Base-by-base conservation (phyloP, 805 yeast genomes). In the Saturnispora besseyi region DNA sequence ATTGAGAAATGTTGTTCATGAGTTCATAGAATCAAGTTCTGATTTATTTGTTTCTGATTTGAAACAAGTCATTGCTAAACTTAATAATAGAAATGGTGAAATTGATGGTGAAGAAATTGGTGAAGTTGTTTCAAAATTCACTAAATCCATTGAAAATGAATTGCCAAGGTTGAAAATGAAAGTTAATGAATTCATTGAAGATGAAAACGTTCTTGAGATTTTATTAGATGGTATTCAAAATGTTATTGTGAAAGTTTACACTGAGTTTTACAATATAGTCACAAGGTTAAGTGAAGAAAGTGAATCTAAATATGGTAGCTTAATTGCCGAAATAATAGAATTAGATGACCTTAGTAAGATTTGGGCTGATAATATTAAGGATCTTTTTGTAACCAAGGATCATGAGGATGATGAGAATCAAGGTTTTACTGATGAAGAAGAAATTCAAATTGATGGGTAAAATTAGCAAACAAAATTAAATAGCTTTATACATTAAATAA, bases 141-240 rank as follows among this genome's bases (percentile, higher is more conserved):
- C 77, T 52, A 70, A 70, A 24, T 73, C 73, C 32, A 65, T 86
- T 21, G 71, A 73, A 37, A 64, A 61, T n/a, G 77, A 75, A 46
- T 63, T 89, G 5, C 85, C 87, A 4, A 72, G 77, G 31, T 62
- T 82, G 38, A 71, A 77, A 51, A 62, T 69, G 1, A 76, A 79
- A 54, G 75, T 84, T 33, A 62, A 66, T 29, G 57, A 65, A n/a
- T 84, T 77, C 59, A 73, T 87, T 46, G 65, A 68, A 10, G 93
- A 88, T 56, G 61, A 55, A 7, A 75, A 74, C 24, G 75, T 81
- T 12, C 66, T 74, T 4, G 69, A 67, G 15, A 71, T 76, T 50
- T 64, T 84, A 47, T 63, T 84, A 40, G 87, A 82, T 59, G 85
- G 88, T 11, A 71, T 81, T 30, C 84, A 79, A 58, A 86, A 82